phyloP scores from a whole-genome alignment of 129 eudicot genomes.

The Centaurea solstitialis region DNA sequence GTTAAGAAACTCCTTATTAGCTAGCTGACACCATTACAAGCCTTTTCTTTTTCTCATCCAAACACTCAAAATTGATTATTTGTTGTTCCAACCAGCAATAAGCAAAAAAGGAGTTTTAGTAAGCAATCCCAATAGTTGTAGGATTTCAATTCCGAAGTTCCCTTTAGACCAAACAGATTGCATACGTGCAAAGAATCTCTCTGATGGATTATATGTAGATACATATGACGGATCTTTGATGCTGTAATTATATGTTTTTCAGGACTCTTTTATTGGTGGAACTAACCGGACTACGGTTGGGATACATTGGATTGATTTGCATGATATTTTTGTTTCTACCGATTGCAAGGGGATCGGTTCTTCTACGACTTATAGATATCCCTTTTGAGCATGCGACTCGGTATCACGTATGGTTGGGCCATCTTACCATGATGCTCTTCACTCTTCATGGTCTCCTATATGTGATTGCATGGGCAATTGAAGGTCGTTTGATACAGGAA shows the following conservation, averaged over 20 bases:
- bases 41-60: too few relatives aligned
- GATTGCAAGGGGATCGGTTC: slow-evolving; percentile 78
- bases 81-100: too few relatives aligned
- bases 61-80: too few relatives aligned
- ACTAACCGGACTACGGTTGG: slow-evolving; percentile 72
- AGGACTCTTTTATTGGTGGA: slow-evolving; percentile 56
- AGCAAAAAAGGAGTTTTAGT: too few relatives aligned
- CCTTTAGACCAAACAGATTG: too few relatives aligned
- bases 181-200: too few relatives aligned
- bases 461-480: slow-evolving; percentile 62
- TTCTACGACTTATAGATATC: slow-evolving; percentile 73
- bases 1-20: too few relatives aligned
- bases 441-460: slow-evolving; percentile 78
- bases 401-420: slow-evolving; percentile 97
- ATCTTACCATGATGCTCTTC: slow-evolving; percentile 84
- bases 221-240: neutral
- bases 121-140: too few relatives aligned
- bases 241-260: slow-evolving; percentile 14
- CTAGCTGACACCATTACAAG: too few relatives aligned
- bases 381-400: slow-evolving; percentile 89
- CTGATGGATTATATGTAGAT: too few relatives aligned
- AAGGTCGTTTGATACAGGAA: slow-evolving; percentile 56
- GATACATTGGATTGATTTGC: slow-evolving; percentile 76
- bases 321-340: slow-evolving; percentile 85
- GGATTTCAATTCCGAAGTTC: too few relatives aligned